phyloP scores from a whole-genome alignment of 1,139 yeast genomes.

The Kodamaea sp. region DNA sequence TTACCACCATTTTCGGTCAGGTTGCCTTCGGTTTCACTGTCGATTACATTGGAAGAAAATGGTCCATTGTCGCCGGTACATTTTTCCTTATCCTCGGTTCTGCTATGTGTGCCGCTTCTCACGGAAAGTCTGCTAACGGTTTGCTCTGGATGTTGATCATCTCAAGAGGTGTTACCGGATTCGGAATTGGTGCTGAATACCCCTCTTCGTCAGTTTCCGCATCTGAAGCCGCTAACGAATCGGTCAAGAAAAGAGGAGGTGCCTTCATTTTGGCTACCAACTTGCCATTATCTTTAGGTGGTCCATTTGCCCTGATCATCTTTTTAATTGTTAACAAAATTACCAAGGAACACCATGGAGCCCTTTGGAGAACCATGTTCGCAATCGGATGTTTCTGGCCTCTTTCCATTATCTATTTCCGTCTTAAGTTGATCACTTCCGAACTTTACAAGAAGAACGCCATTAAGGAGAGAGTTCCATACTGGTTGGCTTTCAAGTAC shows the following conservation, averaged over 20 bases:
- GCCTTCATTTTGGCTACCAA: constrained; percentile 68
- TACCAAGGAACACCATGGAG: constrained; percentile 49
- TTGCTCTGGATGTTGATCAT: constrained; percentile 78
- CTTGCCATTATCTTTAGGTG: constrained; percentile 72
- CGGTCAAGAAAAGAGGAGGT: constrained; percentile 62
- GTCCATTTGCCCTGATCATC: constrained; percentile 70
- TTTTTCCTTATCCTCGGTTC: constrained; percentile 56
- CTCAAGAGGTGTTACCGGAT: constrained; percentile 67
- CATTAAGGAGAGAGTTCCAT: constrained; percentile 53
- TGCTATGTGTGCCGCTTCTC: constrained; percentile 57
- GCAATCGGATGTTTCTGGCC: constrained; percentile 81
- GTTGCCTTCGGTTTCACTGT: constrained; percentile 54
- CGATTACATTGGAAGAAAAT: constrained; percentile 59
- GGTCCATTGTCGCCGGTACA: constrained; percentile 59
- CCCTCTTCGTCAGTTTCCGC: constrained; percentile 72
- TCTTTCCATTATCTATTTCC: constrained; percentile 66
- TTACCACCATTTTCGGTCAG: constrained; percentile 63
- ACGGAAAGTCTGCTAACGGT: constrained; percentile 50
- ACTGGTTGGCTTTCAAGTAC: constrained; percentile 50
- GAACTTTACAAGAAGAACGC: constrained; percentile 55
- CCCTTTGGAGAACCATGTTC: constrained; percentile 73
- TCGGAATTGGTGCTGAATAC: constrained; percentile 79
- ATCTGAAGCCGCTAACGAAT: constrained; percentile 70
- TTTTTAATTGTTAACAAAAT: constrained; percentile 68
- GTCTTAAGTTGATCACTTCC: constrained; percentile 70